A percentile compares a stretch with the other conserved stretches of the same genome.
phyloP scores from a whole-genome alignment of 1,139 yeast species.

The Wickerhamomyces sp. region DNA sequence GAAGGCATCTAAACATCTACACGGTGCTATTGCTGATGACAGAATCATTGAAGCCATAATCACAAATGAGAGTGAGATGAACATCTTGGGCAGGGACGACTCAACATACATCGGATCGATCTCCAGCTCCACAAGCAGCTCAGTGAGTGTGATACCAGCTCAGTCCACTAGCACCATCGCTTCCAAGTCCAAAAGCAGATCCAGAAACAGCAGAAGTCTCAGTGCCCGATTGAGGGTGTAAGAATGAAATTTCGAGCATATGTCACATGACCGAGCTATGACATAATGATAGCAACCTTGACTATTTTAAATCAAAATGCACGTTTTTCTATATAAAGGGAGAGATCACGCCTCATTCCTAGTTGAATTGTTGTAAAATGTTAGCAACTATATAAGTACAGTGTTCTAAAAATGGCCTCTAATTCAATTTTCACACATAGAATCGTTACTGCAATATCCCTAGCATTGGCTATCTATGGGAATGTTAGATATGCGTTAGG shows the following conservation, averaged over 20 bases:
- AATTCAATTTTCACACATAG: conserved; percentile 30
- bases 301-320: too few relatives aligned
- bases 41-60: conserved; percentile 18
- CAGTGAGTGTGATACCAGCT: not conserved
- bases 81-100: not conserved
- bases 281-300: too few relatives aligned
- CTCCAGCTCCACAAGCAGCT: not conserved
- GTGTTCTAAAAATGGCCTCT: not conserved
- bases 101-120: not conserved
- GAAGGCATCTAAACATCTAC: conserved; percentile 8
- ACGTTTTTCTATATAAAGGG: too few relatives aligned
- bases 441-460: conserved; percentile 44
- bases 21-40: conserved; percentile 24
- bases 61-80: conserved; percentile 3
- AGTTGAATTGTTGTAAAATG: too few relatives aligned
- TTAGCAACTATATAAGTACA: too few relatives aligned
- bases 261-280: too few relatives aligned
- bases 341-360: too few relatives aligned
- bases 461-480: conserved; percentile 49
- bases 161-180: not conserved
- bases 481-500: conserved; percentile 51
- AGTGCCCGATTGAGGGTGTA: too few relatives aligned
- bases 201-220: too few relatives aligned
- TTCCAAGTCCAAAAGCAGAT: not conserved
- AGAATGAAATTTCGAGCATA: too few relatives aligned